Evolutionary conservation across 306 rosid genomes (phyloP).

Genomic region (Datisca glomerata): DNA sequence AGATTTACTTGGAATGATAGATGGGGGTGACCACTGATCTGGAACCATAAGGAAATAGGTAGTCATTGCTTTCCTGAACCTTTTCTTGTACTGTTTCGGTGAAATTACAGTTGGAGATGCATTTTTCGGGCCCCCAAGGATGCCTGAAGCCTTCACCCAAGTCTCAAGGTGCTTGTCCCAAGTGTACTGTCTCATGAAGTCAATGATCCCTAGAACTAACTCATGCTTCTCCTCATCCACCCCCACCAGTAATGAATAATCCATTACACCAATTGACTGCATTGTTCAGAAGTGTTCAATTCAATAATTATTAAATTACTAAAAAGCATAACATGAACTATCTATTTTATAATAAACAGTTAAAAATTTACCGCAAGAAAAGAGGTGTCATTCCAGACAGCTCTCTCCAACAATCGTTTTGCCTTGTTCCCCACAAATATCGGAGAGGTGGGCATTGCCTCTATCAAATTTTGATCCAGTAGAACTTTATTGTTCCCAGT

Average conservation of each 20-base stretch:
- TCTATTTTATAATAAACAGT: slow-evolving; percentile 3
- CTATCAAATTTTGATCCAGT: slow-evolving; percentile 88
- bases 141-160: slow-evolving; percentile 94
- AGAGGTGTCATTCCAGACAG: slow-evolving; percentile 92
- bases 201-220: slow-evolving; percentile 89
- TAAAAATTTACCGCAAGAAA: slow-evolving; percentile 83
- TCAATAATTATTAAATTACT: slow-evolving; percentile 4
- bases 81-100: slow-evolving; percentile 85
- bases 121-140: slow-evolving; percentile 93
- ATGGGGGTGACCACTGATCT: slow-evolving; percentile 83
- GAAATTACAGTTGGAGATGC: slow-evolving; percentile 85
- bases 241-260: slow-evolving; percentile 89
- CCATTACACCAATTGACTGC: slow-evolving; percentile 95
- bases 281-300: slow-evolving; percentile 10
- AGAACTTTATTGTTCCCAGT: slow-evolving; percentile 81
- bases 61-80: slow-evolving; percentile 97
- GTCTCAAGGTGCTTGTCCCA: slow-evolving; percentile 99
- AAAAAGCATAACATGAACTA: too few relatives aligned
- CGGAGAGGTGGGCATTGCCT: slow-evolving; percentile 98
- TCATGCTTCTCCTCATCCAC: slow-evolving; percentile 89
- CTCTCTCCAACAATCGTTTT: slow-evolving; percentile 80
- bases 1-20: slow-evolving; percentile 40
- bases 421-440: slow-evolving; percentile 92
- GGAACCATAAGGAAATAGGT: slow-evolving; percentile 95
- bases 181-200: slow-evolving; percentile 95